Conservation (phyloP, 2,329 filamentous ascomycete genomes). For the Camillea tinctor region DNA sequence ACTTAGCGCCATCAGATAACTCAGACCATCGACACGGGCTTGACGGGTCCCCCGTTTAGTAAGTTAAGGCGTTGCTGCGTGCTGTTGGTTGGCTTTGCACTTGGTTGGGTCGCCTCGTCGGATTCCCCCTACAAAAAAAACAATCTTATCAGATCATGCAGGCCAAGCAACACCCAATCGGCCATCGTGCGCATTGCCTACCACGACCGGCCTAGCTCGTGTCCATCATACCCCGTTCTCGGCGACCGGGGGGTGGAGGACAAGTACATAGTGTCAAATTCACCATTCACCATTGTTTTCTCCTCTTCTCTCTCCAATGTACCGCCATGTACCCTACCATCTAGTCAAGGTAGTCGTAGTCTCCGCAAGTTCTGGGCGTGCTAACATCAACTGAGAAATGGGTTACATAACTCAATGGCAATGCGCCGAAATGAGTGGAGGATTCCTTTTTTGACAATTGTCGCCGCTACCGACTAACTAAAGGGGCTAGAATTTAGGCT, state of each 20-base stretch:
- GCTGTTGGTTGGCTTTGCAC: too few relatives aligned
- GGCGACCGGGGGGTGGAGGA: slow-evolving; percentile 13
- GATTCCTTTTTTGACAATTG: background rate
- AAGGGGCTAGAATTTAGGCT: background rate
- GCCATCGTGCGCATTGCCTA: slow-evolving; percentile 6
- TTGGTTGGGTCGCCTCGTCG: slow-evolving; percentile 1
- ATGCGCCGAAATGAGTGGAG: background rate
- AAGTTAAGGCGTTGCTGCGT: too few relatives aligned
- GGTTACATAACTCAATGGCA: background rate
- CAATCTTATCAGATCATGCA: slow-evolving; percentile 36
- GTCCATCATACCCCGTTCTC: slow-evolving; percentile 16
- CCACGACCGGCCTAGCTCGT: slow-evolving; percentile 15
- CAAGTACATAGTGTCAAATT: background rate
- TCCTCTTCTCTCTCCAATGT: background rate
- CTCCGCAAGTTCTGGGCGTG: background rate
- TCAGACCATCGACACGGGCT: background rate
- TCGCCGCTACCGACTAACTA: background rate
- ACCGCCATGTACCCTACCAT: background rate
- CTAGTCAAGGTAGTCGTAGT: too few relatives aligned
- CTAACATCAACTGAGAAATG: background rate
- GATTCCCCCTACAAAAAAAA: slow-evolving; percentile 6
- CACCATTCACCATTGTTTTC: too few relatives aligned
- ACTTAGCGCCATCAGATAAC: slow-evolving; percentile 23
- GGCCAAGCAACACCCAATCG: slow-evolving; percentile 16
- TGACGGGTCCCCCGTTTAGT: too few relatives aligned